These are phyloP conservation scores for Tinospora cordifolia DNA, from an alignment of 164 flowering plant genomes.

Conservation along the genomic window DNA sequence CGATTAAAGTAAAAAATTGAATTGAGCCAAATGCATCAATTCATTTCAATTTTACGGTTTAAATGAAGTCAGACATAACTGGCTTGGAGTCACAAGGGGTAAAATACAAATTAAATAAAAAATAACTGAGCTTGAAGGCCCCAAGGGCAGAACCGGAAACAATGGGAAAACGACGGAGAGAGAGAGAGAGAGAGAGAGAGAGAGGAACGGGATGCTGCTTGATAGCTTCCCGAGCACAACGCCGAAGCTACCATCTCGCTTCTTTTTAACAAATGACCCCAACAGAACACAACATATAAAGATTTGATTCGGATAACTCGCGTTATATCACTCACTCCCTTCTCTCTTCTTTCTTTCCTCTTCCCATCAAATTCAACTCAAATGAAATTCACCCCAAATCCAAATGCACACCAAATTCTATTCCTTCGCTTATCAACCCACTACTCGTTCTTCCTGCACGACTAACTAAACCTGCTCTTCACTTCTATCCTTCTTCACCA, in stretches of 20 bases:
- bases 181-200: not conserved
- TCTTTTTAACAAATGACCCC: not conserved
- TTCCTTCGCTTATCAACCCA: conserved; percentile 7
- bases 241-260: conserved; percentile 23
- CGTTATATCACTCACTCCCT: too few relatives aligned
- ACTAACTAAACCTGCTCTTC: not conserved
- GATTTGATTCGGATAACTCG: conserved; percentile 3
- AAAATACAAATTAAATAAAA: too few relatives aligned
- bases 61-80: too few relatives aligned
- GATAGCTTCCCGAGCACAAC: conserved; percentile 20
- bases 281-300: not conserved
- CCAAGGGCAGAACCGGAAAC: too few relatives aligned
- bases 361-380: conserved; percentile 15
- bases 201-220: not conserved
- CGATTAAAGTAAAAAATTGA: too few relatives aligned
- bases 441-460: not conserved
- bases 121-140: too few relatives aligned
- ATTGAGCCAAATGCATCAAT: too few relatives aligned
- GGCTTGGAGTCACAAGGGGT: too few relatives aligned
- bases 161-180: not conserved
- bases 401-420: conserved; percentile 21
- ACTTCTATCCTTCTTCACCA: conserved; percentile 3
- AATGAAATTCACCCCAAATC: conserved; percentile 32
- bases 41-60: too few relatives aligned
- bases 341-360: too few relatives aligned